Conservation (phyloP, 169 alveolate species). For the Besnoitia besnoiti region DNA sequence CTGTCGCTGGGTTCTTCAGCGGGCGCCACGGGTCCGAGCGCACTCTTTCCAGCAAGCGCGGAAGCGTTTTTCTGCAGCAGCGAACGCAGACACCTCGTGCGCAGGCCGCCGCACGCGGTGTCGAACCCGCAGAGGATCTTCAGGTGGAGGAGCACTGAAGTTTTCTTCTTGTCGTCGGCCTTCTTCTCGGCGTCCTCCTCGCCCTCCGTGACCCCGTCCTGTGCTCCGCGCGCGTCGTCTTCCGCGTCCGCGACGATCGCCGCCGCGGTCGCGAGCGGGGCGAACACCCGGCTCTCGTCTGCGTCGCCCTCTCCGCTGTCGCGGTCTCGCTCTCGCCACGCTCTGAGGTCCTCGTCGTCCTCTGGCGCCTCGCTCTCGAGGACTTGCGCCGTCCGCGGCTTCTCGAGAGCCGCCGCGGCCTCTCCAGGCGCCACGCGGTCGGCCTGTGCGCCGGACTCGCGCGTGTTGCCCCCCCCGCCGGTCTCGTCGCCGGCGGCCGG, state of each 20-base stretch:
- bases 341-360: neutral
- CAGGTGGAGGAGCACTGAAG: neutral
- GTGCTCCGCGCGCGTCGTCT: neutral
- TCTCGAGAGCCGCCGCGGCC: neutral
- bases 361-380: neutral
- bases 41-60: neutral
- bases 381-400: neutral
- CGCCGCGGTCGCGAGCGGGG: constrained; percentile 12
- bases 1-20: neutral
- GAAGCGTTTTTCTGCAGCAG: neutral
- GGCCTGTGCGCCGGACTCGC: too few relatives aligned
- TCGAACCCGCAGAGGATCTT: constrained; percentile 9
- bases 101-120: constrained; percentile 35
- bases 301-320: constrained; percentile 38
- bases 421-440: too few relatives aligned
- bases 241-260: constrained; percentile 3
- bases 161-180: neutral
- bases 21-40: neutral
- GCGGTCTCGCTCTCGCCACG: neutral
- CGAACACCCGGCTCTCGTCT: too few relatives aligned
- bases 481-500: too few relatives aligned
- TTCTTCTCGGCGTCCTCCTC: neutral
- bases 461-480: too few relatives aligned
- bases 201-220: neutral
- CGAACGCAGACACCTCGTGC: constrained; percentile 14